phyloP scores from a whole-genome alignment of 345 rosid genomes.

The Lepidium sativum region DNA sequence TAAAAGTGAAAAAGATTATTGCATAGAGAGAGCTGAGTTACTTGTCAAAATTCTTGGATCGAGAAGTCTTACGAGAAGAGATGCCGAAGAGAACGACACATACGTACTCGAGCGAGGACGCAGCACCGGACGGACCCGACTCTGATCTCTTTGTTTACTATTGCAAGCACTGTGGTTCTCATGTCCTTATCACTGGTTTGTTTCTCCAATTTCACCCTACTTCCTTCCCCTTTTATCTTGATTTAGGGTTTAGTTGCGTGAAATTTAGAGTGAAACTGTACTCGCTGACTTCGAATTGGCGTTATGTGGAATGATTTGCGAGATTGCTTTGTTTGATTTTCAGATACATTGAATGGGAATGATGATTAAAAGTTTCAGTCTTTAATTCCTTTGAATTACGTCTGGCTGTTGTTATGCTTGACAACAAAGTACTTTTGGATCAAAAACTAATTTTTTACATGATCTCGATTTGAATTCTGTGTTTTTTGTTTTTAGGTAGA shows the following conservation, averaged over 20 bases:
- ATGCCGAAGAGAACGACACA: constrained; percentile 99
- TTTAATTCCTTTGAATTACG: background rate
- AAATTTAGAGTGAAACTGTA: background rate
- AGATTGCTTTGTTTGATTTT: background rate
- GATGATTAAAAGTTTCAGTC: constrained; percentile 1
- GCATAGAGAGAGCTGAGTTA: background rate
- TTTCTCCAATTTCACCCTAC: constrained; percentile 16
- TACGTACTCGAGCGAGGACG: constrained; percentile 99
- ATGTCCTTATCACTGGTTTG: constrained; percentile 92
- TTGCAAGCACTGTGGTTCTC: constrained; percentile 96
- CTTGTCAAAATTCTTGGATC: background rate
- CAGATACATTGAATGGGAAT: background rate
- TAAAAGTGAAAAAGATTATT: background rate
- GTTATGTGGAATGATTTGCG: background rate
- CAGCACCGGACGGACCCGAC: constrained; percentile 90
- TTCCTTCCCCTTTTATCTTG: background rate
- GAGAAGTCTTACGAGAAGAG: background rate
- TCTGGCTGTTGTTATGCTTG: background rate
- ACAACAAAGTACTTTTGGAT: background rate
- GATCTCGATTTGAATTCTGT: background rate
- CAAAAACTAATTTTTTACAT: background rate
- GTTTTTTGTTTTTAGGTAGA: background rate
- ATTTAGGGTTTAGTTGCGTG: background rate
- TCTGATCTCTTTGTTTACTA: constrained; percentile 98
- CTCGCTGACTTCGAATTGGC: background rate